These are phyloP conservation scores for Thraustochytrium striatum DNA, from an alignment of 352 stramenopile genomes.

Conservation along the genomic window DNA sequence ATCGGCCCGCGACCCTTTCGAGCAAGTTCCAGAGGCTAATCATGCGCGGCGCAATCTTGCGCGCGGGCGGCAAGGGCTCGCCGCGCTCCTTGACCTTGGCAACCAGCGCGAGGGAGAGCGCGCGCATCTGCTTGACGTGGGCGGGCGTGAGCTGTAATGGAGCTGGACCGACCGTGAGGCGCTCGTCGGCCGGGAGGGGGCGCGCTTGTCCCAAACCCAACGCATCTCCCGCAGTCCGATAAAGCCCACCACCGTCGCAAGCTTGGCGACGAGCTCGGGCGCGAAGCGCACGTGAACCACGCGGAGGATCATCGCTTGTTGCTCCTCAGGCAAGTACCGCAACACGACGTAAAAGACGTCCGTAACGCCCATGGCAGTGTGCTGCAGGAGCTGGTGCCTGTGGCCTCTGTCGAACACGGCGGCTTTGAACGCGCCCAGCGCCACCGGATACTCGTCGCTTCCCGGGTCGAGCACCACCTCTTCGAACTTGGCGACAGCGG, in stretches of 20 bases:
- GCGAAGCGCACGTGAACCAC: neutral
- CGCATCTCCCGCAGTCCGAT: neutral
- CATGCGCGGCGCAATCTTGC: neutral
- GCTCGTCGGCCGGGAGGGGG: neutral
- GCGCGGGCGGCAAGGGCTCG: neutral
- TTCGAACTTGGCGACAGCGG: neutral
- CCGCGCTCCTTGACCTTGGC: neutral
- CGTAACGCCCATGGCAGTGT: neutral
- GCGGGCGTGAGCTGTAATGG: neutral
- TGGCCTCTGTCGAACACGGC: neutral
- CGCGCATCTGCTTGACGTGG: neutral
- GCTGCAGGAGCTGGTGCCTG: neutral
- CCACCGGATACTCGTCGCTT: neutral
- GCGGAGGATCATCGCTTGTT: neutral
- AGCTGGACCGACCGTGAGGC: neutral
- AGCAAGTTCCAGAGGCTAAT: neutral
- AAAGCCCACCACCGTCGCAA: too few relatives aligned
- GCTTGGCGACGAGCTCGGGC: too few relatives aligned
- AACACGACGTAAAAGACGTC: neutral
- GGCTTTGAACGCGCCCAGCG: neutral
- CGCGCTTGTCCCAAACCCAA: neutral
- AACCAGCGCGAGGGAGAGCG: neutral
- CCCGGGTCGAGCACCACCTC: neutral
- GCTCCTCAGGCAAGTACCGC: neutral
- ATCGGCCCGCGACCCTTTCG: neutral